A percentile compares a stretch with the other conserved stretches of the same genome.
phyloP scores from a whole-genome alignment of 2,329 filamentous ascomycete genomes.

The Aspergillus amoenus region DNA sequence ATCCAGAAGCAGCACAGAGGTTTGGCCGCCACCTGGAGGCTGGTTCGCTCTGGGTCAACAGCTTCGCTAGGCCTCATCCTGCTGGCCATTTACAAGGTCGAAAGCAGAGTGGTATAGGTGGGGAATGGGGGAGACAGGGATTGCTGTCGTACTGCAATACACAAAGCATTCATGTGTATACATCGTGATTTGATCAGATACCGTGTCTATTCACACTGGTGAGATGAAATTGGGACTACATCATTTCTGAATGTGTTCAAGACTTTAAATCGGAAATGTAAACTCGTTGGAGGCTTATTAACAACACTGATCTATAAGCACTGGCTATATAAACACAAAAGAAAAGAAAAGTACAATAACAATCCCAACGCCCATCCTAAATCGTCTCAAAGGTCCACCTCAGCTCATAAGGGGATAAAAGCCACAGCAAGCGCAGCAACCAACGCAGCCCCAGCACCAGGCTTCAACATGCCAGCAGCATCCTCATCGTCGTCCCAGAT shows the following conservation, averaged over 20 bases:
- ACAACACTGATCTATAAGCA: too few relatives aligned
- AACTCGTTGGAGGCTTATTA: too few relatives aligned
- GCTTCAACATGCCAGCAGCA: slow-evolving; percentile 5
- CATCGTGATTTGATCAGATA: not conserved
- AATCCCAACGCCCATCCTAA: too few relatives aligned
- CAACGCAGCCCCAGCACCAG: not conserved
- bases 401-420: not conserved
- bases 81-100: not conserved
- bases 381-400: too few relatives aligned
- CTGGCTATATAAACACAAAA: too few relatives aligned
- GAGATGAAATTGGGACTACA: too few relatives aligned
- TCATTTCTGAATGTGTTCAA: too few relatives aligned
- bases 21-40: not conserved
- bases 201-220: too few relatives aligned
- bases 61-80: not conserved
- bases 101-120: not conserved
- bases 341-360: too few relatives aligned
- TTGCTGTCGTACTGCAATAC: not conserved
- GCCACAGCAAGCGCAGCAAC: not conserved
- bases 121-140: not conserved
- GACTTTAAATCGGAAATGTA: too few relatives aligned
- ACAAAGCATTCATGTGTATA: not conserved
- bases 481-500: slow-evolving; percentile 5
- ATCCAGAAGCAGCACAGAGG: not conserved
- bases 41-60: not conserved